Conservation (phyloP, 495 filamentous ascomycete species). For the Friedmanniomyces simplex region DNA sequence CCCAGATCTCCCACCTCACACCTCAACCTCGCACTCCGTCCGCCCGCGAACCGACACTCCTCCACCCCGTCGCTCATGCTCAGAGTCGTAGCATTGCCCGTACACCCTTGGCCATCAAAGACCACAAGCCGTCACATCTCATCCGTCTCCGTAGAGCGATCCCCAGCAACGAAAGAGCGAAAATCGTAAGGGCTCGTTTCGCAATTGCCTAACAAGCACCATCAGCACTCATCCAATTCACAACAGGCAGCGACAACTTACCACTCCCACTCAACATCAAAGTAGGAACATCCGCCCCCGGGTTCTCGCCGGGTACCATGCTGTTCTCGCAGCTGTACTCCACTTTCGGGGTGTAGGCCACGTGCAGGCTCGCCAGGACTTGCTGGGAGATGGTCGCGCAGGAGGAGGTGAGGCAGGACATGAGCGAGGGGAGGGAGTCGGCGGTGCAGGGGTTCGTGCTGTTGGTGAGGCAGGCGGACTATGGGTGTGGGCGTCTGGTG, state of each 20-base stretch:
- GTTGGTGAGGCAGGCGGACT: conserved; percentile 3
- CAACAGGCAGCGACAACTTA: background rate
- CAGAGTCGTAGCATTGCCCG: background rate
- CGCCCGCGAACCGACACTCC: background rate
- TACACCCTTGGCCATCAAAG: background rate
- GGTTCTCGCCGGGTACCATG: background rate
- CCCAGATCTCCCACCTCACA: background rate
- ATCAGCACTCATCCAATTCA: background rate
- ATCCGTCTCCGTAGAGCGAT: background rate
- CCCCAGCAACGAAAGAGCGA: background rate
- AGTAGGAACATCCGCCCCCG: background rate
- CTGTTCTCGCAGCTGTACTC: background rate
- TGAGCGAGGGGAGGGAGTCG: background rate
- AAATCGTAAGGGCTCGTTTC: background rate
- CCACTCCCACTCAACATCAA: background rate
- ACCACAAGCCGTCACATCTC: background rate
- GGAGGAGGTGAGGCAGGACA: background rate
- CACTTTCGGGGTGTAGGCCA: background rate
- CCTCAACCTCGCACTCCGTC: background rate
- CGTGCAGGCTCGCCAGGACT: background rate
- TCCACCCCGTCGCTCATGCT: background rate
- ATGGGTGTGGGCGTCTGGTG: background rate
- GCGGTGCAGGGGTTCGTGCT: background rate
- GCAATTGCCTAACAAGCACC: background rate
- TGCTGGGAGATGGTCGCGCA: background rate